phyloP scores from a whole-genome alignment of 2,329 filamentous ascomycete genomes.

The Penicillium sp. region DNA sequence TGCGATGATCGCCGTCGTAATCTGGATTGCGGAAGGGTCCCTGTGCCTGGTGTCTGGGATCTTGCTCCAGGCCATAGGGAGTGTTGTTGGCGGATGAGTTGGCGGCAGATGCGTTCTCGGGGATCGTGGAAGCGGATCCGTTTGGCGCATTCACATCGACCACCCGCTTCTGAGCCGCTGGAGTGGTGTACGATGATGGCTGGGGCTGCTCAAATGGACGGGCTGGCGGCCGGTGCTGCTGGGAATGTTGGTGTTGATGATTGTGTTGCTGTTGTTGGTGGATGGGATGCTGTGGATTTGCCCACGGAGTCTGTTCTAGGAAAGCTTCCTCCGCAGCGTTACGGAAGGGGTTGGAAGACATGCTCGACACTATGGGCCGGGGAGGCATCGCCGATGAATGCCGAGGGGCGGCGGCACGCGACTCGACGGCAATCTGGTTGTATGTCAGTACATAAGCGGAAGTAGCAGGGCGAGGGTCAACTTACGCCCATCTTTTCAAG shows the following conservation, averaged over 20 bases:
- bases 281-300: slow-evolving; percentile 79
- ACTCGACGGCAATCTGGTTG: slow-evolving; percentile 33
- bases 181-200: slow-evolving; percentile 42
- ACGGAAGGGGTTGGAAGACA: slow-evolving; percentile 36
- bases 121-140: slow-evolving; percentile 51
- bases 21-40: slow-evolving; percentile 34
- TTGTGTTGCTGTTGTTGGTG: slow-evolving; percentile 59
- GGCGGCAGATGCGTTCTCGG: slow-evolving; percentile 44
- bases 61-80: slow-evolving; percentile 43
- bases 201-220: slow-evolving; percentile 38
- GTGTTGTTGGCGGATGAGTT: slow-evolving; percentile 48
- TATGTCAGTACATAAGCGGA: slow-evolving; percentile 6
- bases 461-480: slow-evolving; percentile 23
- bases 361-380: slow-evolving; percentile 33
- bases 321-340: slow-evolving; percentile 78
- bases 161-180: slow-evolving; percentile 47
- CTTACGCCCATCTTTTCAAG: slow-evolving; percentile 85
- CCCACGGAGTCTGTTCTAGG: slow-evolving; percentile 87
- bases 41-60: slow-evolving; percentile 25
- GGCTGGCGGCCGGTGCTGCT: slow-evolving; percentile 37
- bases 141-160: slow-evolving; percentile 46
- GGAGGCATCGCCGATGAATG: slow-evolving; percentile 30
- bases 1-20: slow-evolving; percentile 34
- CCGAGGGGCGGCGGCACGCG: slow-evolving; percentile 24
- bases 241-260: slow-evolving; percentile 48